A percentile compares a stretch with the other conserved stretches of the same genome.
phyloP scores from a whole-genome alignment of 495 filamentous ascomycete species.

The Hypoxylon lenormandii region DNA sequence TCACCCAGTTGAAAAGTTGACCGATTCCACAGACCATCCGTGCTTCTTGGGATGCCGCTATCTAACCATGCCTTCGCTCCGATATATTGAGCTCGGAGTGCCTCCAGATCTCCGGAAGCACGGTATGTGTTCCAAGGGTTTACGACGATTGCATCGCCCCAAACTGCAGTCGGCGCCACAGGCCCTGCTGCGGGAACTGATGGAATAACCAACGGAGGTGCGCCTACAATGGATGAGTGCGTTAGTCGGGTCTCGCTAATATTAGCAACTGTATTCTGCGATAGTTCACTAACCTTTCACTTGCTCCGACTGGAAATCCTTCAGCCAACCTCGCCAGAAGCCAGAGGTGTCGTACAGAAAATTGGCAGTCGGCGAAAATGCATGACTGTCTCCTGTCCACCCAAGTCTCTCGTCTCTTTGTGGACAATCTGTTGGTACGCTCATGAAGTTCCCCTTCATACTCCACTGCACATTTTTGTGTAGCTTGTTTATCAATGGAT shows the following conservation, averaged over 20 bases:
- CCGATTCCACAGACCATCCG: slow-evolving; percentile 56
- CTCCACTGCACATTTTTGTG: slow-evolving; percentile 65
- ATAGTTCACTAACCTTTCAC: slow-evolving; percentile 28
- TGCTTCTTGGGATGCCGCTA: slow-evolving; percentile 58
- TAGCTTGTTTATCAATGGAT: slow-evolving; percentile 62
- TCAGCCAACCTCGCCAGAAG: slow-evolving; percentile 64
- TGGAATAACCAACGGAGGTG: slow-evolving; percentile 58
- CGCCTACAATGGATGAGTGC: slow-evolving; percentile 27
- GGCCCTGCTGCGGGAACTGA: slow-evolving; percentile 46
- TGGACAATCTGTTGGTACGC: slow-evolving; percentile 67
- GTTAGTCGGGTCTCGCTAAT: slow-evolving; percentile 4
- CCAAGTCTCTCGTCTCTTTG: slow-evolving; percentile 68
- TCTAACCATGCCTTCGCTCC: slow-evolving; percentile 64
- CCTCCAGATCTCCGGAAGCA: slow-evolving; percentile 56
- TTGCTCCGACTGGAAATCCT: slow-evolving; percentile 60
- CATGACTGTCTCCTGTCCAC: slow-evolving; percentile 67
- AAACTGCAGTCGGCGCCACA: slow-evolving; percentile 50
- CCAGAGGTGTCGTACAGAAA: slow-evolving; percentile 65
- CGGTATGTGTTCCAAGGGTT: slow-evolving; percentile 61
- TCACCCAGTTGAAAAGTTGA: slow-evolving; percentile 61
- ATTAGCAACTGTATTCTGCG: neutral
- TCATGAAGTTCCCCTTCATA: slow-evolving; percentile 67
- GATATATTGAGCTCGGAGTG: slow-evolving; percentile 57
- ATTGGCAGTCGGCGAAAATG: slow-evolving; percentile 62
- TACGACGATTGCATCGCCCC: slow-evolving; percentile 62